phyloP scores from a whole-genome alignment of 208 protist species.

The Tritrichomonas musculus region DNA sequence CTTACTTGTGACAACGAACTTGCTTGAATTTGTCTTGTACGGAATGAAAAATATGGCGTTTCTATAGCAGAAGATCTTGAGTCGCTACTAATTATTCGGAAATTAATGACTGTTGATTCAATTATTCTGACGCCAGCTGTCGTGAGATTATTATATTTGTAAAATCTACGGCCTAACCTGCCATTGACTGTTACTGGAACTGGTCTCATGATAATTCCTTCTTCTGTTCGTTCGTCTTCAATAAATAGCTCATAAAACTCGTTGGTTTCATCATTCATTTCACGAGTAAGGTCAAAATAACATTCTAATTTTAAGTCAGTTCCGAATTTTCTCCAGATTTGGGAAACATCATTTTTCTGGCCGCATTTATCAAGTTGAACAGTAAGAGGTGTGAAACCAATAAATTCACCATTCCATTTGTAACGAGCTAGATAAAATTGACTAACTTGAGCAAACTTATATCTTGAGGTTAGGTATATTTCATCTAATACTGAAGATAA shows the following conservation, averaged over 20 bases:
- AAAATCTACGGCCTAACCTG: too few relatives aligned
- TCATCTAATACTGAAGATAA: too few relatives aligned
- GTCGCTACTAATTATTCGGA: too few relatives aligned
- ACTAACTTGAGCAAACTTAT: too few relatives aligned
- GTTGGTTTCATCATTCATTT: background rate
- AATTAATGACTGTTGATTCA: too few relatives aligned
- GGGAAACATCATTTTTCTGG: background rate
- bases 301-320: background rate
- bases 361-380: background rate
- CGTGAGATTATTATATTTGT: too few relatives aligned
- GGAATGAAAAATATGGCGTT: too few relatives aligned
- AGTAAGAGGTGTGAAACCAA: background rate
- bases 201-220: background rate
- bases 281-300: background rate
- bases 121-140: too few relatives aligned
- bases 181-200: background rate
- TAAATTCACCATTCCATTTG: background rate
- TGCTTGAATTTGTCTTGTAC: too few relatives aligned
- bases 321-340: slow-evolving; percentile 9
- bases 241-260: background rate
- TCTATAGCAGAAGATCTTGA: too few relatives aligned
- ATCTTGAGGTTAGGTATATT: too few relatives aligned
- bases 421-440: background rate
- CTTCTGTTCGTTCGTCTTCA: background rate
- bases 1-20: too few relatives aligned